phyloP scores from a whole-genome alignment of 1,139 yeast genomes.

The Sugiyamaella sp. region DNA sequence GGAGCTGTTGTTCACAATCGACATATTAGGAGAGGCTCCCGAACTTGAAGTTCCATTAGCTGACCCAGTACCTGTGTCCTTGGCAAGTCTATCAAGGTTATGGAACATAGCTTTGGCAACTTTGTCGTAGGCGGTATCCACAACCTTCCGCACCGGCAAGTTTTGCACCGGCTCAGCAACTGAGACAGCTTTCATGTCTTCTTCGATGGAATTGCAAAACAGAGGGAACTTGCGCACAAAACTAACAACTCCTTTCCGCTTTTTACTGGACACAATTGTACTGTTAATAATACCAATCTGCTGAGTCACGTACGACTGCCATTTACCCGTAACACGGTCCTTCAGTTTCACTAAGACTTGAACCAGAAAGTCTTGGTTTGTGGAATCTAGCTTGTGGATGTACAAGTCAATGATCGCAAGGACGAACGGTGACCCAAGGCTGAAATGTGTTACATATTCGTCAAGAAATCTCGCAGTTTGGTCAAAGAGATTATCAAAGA shows the following conservation, averaged over 20 bases:
- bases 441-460: constrained; percentile 47
- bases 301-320: constrained; percentile 61
- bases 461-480: constrained; percentile 46
- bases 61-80: constrained; percentile 29
- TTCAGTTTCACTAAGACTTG: constrained; percentile 55
- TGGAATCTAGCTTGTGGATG: constrained; percentile 46
- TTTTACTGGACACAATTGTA: constrained; percentile 50
- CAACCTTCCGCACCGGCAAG: constrained; percentile 42
- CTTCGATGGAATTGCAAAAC: constrained; percentile 48
- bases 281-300: constrained; percentile 60
- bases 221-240: constrained; percentile 51
- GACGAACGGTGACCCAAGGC: constrained; percentile 40
- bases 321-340: constrained; percentile 55
- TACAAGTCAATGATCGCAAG: constrained; percentile 45
- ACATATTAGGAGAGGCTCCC: constrained; percentile 22
- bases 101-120: constrained; percentile 41
- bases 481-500: constrained; percentile 60
- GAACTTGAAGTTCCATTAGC: constrained; percentile 21
- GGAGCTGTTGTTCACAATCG: constrained; percentile 14
- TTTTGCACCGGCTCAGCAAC: constrained; percentile 35
- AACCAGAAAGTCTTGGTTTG: constrained; percentile 70
- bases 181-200: constrained; percentile 25
- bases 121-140: constrained; percentile 50
- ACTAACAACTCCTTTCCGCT: constrained; percentile 48
- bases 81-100: constrained; percentile 38